phyloP scores from a whole-genome alignment of 2,329 filamentous ascomycete genomes.

The Zasmidium angulare region DNA sequence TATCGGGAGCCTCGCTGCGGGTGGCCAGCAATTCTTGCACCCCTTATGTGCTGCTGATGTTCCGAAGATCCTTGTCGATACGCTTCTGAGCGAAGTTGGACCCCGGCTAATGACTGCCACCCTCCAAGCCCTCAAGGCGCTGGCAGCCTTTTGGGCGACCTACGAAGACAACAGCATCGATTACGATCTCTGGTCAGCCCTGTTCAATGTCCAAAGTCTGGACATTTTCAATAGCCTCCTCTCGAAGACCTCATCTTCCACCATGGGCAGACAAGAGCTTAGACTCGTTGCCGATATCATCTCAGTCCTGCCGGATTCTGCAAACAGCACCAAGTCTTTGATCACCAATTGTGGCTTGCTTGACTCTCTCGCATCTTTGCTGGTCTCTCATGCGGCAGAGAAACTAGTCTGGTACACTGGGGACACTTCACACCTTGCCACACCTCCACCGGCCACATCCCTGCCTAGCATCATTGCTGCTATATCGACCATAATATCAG shows the following conservation, averaged over 20 bases:
- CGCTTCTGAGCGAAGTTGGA: slow-evolving; percentile 62
- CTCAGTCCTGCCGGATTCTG: slow-evolving; percentile 58
- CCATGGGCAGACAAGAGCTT: slow-evolving; percentile 62
- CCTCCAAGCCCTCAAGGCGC: slow-evolving; percentile 70
- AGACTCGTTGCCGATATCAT: slow-evolving; percentile 59
- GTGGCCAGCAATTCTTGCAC: slow-evolving; percentile 77
- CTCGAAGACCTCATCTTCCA: slow-evolving; percentile 54
- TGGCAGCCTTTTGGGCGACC: slow-evolving; percentile 60
- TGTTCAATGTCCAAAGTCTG: slow-evolving; percentile 65
- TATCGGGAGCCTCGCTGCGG: slow-evolving; percentile 80
- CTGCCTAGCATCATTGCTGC: slow-evolving; percentile 74
- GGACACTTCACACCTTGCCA: slow-evolving; percentile 35
- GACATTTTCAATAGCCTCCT: slow-evolving; percentile 66
- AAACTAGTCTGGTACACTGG: slow-evolving; percentile 28
- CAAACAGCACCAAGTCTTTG: slow-evolving; percentile 61
- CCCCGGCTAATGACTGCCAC: slow-evolving; percentile 69
- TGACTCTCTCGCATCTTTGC: slow-evolving; percentile 71
- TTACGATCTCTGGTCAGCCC: slow-evolving; percentile 26
- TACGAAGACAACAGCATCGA: slow-evolving; percentile 9
- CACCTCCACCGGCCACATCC: slow-evolving; percentile 58
- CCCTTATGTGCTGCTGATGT: slow-evolving; percentile 69
- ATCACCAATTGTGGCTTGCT: slow-evolving; percentile 72
- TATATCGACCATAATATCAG: slow-evolving; percentile 71
- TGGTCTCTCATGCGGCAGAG: slow-evolving; percentile 60
- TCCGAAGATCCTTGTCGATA: slow-evolving; percentile 67